Percentiles rank a stretch among this genome's conserved stretches.
Evolutionary conservation across 306 rosid genomes (phyloP).

Genomic region (Luffa aegyptiaca): DNA sequence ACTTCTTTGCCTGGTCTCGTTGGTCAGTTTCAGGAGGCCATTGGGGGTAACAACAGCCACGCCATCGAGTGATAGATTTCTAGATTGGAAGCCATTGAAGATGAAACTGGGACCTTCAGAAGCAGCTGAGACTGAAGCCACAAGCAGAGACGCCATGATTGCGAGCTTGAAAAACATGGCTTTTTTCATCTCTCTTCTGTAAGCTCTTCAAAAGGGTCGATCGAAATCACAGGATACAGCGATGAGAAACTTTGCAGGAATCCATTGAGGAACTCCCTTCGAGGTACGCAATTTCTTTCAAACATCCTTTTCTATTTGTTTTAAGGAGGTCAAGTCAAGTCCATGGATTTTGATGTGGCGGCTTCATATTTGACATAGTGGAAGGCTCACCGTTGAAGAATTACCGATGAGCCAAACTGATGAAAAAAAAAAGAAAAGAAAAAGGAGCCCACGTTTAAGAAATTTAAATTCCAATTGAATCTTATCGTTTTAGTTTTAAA

Average conservation of each 20-base stretch:
- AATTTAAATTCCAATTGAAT: neutral
- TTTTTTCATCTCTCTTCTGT: neutral
- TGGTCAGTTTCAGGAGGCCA: conserved; percentile 50
- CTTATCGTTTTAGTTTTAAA: neutral
- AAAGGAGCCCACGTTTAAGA: neutral
- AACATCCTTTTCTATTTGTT: neutral
- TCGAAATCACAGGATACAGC: neutral
- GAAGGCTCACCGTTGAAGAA: neutral
- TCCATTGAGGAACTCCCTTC: neutral
- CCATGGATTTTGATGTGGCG: neutral
- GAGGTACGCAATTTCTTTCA: neutral
- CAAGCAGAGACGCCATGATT: neutral
- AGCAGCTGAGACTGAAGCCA: conserved; percentile 4
- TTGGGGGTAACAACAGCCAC: conserved; percentile 21
- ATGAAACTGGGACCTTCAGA: conserved; percentile 23
- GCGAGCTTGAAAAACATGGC: conserved; percentile 2
- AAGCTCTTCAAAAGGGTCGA: neutral
- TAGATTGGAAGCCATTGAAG: conserved; percentile 38
- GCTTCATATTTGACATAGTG: neutral
- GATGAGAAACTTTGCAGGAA: neutral
- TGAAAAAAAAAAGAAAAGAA: neutral
- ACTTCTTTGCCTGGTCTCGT: conserved; percentile 26
- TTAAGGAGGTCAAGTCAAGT: neutral
- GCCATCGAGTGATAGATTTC: conserved; percentile 32
- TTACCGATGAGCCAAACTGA: neutral